Conservation (phyloP, 2,329 filamentous ascomycete genomes). For the Xylaria digitata region DNA sequence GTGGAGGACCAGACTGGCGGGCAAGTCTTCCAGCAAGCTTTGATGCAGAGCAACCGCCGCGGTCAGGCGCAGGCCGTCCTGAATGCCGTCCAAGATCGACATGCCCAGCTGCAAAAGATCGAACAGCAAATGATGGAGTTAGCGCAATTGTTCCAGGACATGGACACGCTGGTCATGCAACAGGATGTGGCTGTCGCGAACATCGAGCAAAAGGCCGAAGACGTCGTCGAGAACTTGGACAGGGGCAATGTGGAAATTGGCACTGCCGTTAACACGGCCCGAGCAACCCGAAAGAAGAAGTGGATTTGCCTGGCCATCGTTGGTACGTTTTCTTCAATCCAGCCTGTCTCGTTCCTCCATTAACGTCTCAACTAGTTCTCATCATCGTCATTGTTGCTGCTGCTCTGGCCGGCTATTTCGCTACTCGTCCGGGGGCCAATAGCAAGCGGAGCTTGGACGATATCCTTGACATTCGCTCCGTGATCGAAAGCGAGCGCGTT, state of each 20-base stretch:
- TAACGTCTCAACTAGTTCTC: slow-evolving; percentile 56
- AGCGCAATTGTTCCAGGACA: slow-evolving; percentile 86
- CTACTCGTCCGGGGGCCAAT: slow-evolving; percentile 24
- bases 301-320: slow-evolving; percentile 90
- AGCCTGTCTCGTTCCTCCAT: slow-evolving; percentile 8
- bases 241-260: slow-evolving; percentile 87
- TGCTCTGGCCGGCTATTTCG: slow-evolving; percentile 54
- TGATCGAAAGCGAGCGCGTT: slow-evolving; percentile 37
- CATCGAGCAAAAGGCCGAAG: slow-evolving; percentile 88
- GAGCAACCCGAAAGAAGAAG: slow-evolving; percentile 89
- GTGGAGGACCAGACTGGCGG: slow-evolving; percentile 77
- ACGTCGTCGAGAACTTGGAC: slow-evolving; percentile 84
- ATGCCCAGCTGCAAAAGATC: slow-evolving; percentile 90
- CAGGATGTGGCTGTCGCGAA: slow-evolving; percentile 83
- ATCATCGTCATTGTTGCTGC: slow-evolving; percentile 66
- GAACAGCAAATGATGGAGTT: slow-evolving; percentile 90
- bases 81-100: slow-evolving; percentile 82
- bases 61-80: slow-evolving; percentile 85
- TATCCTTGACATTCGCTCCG: slow-evolving; percentile 37
- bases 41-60: slow-evolving; percentile 82
- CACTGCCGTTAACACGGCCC: slow-evolving; percentile 83
- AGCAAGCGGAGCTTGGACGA: slow-evolving; percentile 41
- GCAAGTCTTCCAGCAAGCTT: slow-evolving; percentile 88
- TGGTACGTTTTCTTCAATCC: slow-evolving; percentile 56
- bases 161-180: slow-evolving; percentile 86